Percentiles rank a stretch among this genome's conserved stretches.
Conservation (phyloP, 2,329 filamentous ascomycete genomes). For the Cladosporium sphaerospermum region DNA sequence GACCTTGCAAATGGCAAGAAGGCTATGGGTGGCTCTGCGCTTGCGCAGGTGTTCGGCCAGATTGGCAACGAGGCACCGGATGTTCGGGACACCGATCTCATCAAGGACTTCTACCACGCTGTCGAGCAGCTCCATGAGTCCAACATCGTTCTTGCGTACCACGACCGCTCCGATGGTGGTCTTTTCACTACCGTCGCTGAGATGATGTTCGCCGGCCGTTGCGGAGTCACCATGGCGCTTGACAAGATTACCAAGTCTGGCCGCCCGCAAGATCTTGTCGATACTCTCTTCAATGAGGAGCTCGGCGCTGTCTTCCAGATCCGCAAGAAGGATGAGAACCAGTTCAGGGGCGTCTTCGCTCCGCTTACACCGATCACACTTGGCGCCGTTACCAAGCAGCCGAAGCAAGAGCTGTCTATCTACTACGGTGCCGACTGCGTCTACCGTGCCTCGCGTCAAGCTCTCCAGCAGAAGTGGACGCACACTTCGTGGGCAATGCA, state of each 20-base stretch:
- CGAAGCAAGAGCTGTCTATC: conserved; percentile 71
- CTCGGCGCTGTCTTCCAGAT: conserved; percentile 95
- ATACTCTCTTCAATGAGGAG: conserved; percentile 90
- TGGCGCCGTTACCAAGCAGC: conserved; percentile 62
- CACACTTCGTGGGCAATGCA: conserved; percentile 89
- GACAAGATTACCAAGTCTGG: conserved; percentile 64
- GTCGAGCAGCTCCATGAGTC: conserved; percentile 61
- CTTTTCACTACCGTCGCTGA: conserved; percentile 84
- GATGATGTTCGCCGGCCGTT: conserved; percentile 97
- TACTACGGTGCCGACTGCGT: conserved; percentile 64
- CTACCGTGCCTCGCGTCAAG: conserved; percentile 61
- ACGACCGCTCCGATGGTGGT: conserved; percentile 90
- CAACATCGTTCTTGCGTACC: conserved; percentile 80
- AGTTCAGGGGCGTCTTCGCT: conserved; percentile 85
- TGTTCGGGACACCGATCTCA: conserved; percentile 70
- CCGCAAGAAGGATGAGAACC: conserved; percentile 72
- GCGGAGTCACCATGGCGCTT: conserved; percentile 77
- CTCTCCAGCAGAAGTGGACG: conserved; percentile 83
- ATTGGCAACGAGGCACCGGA: conserved; percentile 81
- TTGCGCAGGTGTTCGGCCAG: conserved; percentile 83
- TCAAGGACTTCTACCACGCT: conserved; percentile 89
- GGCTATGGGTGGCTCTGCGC: conserved; percentile 80
- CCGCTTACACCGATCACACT: conserved; percentile 77
- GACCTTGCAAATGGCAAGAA: conserved; percentile 77
- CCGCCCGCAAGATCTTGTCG: conserved; percentile 54